Conservation (phyloP, 371 early-diverging fungal species). For the Actinomortierella ambigua region DNA sequence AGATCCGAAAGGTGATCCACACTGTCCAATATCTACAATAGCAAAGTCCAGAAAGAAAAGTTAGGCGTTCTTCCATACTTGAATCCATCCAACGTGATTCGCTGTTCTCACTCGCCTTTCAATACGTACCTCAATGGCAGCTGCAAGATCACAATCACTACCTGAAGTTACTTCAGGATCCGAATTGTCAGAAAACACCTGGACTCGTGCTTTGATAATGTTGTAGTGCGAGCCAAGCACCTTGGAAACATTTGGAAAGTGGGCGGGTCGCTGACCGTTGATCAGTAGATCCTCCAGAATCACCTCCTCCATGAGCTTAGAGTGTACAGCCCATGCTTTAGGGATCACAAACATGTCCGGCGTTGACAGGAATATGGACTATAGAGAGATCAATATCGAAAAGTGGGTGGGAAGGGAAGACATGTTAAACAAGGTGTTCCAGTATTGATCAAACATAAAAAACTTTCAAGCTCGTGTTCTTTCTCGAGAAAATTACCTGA, state of each 20-base stretch:
- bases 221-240: conserved; percentile 37
- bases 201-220: conserved; percentile 39
- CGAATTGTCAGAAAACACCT: conserved; percentile 26
- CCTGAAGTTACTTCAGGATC: too few relatives aligned
- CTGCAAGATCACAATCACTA: too few relatives aligned
- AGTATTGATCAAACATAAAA: not conserved
- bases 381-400: not conserved
- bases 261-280: conserved; percentile 18
- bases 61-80: not conserved
- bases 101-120: too few relatives aligned
- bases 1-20: conserved; percentile 23
- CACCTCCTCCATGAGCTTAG: conserved; percentile 25
- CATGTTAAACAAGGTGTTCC: not conserved
- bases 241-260: conserved; percentile 32
- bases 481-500: conserved; percentile 43
- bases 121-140: too few relatives aligned
- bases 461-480: not conserved
- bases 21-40: conserved; percentile 24
- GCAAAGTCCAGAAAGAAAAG: not conserved
- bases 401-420: not conserved
- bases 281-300: conserved; percentile 34
- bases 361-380: conserved; percentile 64
- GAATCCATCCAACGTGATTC: too few relatives aligned
- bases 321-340: conserved; percentile 48
- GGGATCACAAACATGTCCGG: conserved; percentile 74